Evolutionary conservation across 768 basidiomycete species (phyloP).

Genomic region (Pleurotus salmoneostramineus): DNA sequence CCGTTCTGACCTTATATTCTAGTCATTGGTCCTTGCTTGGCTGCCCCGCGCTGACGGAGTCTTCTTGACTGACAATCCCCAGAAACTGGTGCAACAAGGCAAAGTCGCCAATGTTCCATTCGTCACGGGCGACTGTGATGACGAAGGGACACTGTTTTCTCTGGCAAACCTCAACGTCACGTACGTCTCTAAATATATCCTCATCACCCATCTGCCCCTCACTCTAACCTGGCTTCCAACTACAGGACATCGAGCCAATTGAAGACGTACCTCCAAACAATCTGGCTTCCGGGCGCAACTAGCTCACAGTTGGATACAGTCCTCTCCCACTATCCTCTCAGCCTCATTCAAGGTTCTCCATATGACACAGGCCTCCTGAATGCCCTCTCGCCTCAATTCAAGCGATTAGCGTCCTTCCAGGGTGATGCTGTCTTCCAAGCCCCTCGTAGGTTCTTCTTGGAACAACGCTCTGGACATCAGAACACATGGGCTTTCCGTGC

Average conservation of each 20-base stretch:
- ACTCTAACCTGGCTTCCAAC: neutral
- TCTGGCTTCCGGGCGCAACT: conserved; percentile 21
- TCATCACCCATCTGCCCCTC: neutral
- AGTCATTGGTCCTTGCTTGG: conserved; percentile 46
- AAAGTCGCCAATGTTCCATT: conserved; percentile 45
- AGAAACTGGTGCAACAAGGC: conserved; percentile 36
- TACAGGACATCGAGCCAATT: conserved; percentile 18
- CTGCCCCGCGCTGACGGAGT: conserved; percentile 45
- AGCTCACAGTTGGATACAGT: conserved; percentile 24
- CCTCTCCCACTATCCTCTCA: conserved; percentile 31
- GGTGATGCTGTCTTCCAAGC: conserved; percentile 51
- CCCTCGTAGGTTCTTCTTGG: conserved; percentile 42
- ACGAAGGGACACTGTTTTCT: conserved; percentile 35
- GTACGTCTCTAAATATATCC: conserved; percentile 10
- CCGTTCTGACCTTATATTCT: neutral
- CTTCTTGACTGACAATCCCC: conserved; percentile 42
- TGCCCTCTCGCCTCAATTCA: conserved; percentile 43
- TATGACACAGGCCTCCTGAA: conserved; percentile 45
- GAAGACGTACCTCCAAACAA: conserved; percentile 22
- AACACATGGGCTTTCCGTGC: conserved; percentile 37
- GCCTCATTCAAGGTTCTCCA: conserved; percentile 44
- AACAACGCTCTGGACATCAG: conserved; percentile 29
- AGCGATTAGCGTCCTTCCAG: conserved; percentile 44
- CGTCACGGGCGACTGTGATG: conserved; percentile 33
- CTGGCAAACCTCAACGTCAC: conserved; percentile 22